Percentiles rank a stretch among this genome's conserved stretches.
Evolutionary conservation across 805 yeast species (phyloP).

Genomic region (Starmerella sp.): DNA sequence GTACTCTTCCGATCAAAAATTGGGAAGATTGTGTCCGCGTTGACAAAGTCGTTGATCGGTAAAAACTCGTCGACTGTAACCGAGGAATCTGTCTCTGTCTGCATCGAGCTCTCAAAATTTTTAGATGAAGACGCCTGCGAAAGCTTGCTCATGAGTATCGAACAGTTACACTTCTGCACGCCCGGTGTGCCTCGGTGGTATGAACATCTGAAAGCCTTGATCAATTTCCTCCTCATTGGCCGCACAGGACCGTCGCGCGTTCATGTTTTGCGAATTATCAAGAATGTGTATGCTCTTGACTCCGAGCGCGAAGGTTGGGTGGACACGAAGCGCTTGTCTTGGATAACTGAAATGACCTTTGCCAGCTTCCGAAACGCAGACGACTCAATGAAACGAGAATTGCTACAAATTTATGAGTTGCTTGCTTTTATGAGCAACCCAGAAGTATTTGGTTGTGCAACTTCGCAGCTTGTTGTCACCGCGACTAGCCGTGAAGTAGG

Average conservation of each 20-base stretch:
- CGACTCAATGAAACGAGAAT: slow-evolving; percentile 4
- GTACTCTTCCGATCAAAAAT: neutral
- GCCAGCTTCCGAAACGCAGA: slow-evolving; percentile 8
- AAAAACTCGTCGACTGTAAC: slow-evolving; percentile 1
- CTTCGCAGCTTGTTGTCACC: slow-evolving; percentile 7
- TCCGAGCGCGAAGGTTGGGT: slow-evolving; percentile 16
- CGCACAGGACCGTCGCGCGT: slow-evolving; percentile 20
- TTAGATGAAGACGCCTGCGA: slow-evolving; percentile 33
- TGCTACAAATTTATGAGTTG: slow-evolving; percentile 14
- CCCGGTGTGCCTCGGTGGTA: slow-evolving; percentile 44
- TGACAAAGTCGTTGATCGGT: slow-evolving; percentile 5
- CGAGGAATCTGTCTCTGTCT: slow-evolving; percentile 19
- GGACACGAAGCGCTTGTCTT: slow-evolving; percentile 4
- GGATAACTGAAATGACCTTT: slow-evolving; percentile 15
- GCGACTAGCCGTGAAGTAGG: neutral
- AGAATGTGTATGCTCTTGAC: slow-evolving; percentile 13
- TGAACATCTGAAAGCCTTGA: slow-evolving; percentile 37
- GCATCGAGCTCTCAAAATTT: slow-evolving; percentile 24
- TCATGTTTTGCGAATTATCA: slow-evolving; percentile 23
- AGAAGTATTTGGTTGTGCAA: slow-evolving; percentile 8
- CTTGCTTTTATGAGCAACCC: slow-evolving; percentile 10
- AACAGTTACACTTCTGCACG: slow-evolving; percentile 42
- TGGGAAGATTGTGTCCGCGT: neutral
- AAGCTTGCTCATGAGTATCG: slow-evolving; percentile 40
- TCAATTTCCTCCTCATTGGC: slow-evolving; percentile 33